Evolutionary conservation across 169 alveolate genomes (phyloP), one percentile per base, ranked within the genome.

Genomic region (Neospora caninum): DNA sequence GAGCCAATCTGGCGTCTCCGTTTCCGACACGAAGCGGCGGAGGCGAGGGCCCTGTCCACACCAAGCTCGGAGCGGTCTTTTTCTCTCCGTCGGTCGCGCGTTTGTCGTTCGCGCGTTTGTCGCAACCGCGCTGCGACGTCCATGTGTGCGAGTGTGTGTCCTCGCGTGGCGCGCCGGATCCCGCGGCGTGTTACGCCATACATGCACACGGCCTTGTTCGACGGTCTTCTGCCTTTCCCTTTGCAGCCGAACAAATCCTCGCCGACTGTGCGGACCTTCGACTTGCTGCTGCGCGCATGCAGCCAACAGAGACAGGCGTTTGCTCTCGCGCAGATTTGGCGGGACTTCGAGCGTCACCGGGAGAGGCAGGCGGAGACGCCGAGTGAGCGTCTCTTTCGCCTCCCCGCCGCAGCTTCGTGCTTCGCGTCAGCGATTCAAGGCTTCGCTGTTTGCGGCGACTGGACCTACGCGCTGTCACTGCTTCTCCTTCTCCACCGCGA

Each of bases 251-350:
- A 29, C 64, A 82, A 82, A 25, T 2, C 89, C 2, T 2, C 53
- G 34, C 89, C 89, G 67, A 82, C 53, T 6, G 67, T 16, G 43
- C 53, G 89, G 67, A 82, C 89, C n/a, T 82, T 82, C 25, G 89
- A 82, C 67, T 49, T 82, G 89, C 64, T 82, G 29, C 89, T 82
- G 67, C 89, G 89, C 43, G 38, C 41, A 25, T 82, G 89, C 89
- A 36, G 69, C 41, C 89, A 82, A 49, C 89, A 82, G 41, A 2
- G 41, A 20, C 89, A 82, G 89, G n/a, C 39, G 2, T 27, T 36
- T 41, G 89, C 89, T 4, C 89, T 82, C 39, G 69, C n/a, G 34
- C 89, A 42, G 64, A 42, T 82, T 36, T 82, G 89, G 89, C 67
- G 89, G 27, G 89, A 39, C 41, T 82, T 82, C 27, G 69, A 41